Evolutionary conservation across 129 eudicot species (phyloP).

Genomic region (Flaveria ramosissima): DNA sequence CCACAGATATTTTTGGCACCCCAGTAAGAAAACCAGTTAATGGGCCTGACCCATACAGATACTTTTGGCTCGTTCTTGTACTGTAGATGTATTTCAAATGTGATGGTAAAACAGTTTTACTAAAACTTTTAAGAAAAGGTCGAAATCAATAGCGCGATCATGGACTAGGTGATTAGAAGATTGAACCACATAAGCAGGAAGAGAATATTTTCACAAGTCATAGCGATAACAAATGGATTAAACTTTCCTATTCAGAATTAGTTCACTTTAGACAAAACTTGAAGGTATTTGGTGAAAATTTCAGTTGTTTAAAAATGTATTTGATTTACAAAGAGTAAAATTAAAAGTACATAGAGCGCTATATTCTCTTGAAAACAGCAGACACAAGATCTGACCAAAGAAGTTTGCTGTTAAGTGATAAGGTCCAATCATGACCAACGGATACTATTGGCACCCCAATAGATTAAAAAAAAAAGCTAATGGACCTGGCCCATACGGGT

Average conservation of each 20-base stretch:
- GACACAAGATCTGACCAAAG: slow-evolving; percentile 14
- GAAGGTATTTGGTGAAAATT: too few species aligned
- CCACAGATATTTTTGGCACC: not conserved
- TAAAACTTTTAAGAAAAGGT: not conserved
- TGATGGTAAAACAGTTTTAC: too few species aligned
- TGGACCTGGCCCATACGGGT: not conserved
- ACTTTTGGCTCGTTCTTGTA: not conserved
- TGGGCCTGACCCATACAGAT: not conserved
- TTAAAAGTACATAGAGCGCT: not conserved
- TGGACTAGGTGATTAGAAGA: slow-evolving; percentile 7
- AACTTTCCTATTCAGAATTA: not conserved
- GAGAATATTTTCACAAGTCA: slow-evolving; percentile 17
- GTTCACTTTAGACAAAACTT: too few species aligned
- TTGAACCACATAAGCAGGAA: slow-evolving; percentile 2
- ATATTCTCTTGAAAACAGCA: not conserved
- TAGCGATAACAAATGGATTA: slow-evolving; percentile 12
- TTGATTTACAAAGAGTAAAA: too few species aligned
- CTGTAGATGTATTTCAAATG: not conserved
- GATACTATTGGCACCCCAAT: not conserved
- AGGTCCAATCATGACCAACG: not conserved
- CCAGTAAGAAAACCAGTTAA: slow-evolving; percentile 1
- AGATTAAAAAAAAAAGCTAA: not conserved
- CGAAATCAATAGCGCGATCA: not conserved
- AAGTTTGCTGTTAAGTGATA: not conserved
- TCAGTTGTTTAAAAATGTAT: too few species aligned